Evolutionary conservation across 352 stramenopile genomes (phyloP), one percentile per base, ranked within the genome.

Genomic region (Pythium guiyangense): DNA sequence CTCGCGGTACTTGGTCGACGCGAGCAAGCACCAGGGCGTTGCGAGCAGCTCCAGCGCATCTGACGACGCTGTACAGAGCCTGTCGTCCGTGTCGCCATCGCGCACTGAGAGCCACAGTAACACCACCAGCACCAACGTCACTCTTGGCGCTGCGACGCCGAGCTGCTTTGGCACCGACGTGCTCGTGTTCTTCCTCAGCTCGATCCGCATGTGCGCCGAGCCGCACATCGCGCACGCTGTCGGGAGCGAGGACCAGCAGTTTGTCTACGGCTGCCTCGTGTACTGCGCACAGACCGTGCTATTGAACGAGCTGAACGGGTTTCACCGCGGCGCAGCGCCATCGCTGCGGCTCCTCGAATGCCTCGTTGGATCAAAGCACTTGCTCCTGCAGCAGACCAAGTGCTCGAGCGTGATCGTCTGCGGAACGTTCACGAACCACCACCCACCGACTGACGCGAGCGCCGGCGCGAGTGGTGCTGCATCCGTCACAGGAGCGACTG

Each of bases 261-360:
- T 90, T 42, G 86, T 91, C 58, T 89, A 87, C 50, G 71, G 74
- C 3, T 73, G 69, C 6, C 58, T 93, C 5, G 71, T 93, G 14
- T 93, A 88, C 49, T 86, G 69, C 25, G 59, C 63, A 1, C 80
- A 93, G 61, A 69, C 59, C 0, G 74, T 82, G 9, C 15, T 88
- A 2, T 49, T 93, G 27, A 83, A 66, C 44, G 80, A 89, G 35
- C 51, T 93, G 12, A 69, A 63, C 31, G 69, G 71, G n/a, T 47
- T 58, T 10, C 79, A 90, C 44, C 64, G 64, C 52, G 60, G 54
- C 11, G 53, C 26, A 0, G 31, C 63, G 22, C 69, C 65, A 2
- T 53, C 66, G 0, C 51, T 64, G 17, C 58, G 54, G 12, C 49
- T 90, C 8, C 50, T 91, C 2, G 64, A 76, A 31, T 79, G 66